Evolutionary conservation across 805 yeast species (phyloP).

Genomic region (Naumovozyma castellii): DNA sequence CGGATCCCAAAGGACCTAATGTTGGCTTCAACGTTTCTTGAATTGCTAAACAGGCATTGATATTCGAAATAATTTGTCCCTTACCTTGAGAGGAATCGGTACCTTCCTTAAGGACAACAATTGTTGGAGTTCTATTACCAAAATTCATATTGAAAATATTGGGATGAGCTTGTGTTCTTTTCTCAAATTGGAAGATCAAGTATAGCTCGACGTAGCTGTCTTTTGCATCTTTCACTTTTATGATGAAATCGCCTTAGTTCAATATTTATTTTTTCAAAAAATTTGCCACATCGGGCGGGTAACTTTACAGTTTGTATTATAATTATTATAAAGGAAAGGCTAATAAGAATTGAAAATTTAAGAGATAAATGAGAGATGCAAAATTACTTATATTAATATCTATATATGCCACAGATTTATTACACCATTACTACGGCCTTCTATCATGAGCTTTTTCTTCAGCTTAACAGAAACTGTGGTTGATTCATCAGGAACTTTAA

Average conservation of each 20-base stretch:
- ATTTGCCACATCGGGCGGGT: neutral
- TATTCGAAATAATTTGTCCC: constrained; percentile 90
- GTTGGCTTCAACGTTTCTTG: constrained; percentile 94
- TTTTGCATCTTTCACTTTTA: neutral
- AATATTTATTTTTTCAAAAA: too few relatives aligned
- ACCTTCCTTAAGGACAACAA: constrained; percentile 95
- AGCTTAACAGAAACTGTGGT: constrained; percentile 56
- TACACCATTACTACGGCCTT: constrained; percentile 51
- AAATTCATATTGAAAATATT: constrained; percentile 52
- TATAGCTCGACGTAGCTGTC: neutral
- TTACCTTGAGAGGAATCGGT: constrained; percentile 95
- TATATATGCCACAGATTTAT: constrained; percentile 45
- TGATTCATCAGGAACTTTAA: constrained; percentile 42
- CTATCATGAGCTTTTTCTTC: constrained; percentile 56
- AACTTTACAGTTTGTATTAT: too few relatives aligned
- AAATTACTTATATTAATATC: too few relatives aligned
- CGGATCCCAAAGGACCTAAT: constrained; percentile 95
- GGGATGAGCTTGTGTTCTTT: neutral
- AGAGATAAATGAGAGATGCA: too few relatives aligned
- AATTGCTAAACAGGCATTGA: constrained; percentile 93
- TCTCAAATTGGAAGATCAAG: neutral
- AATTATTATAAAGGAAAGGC: neutral
- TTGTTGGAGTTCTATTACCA: constrained; percentile 93
- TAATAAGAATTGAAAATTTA: too few relatives aligned
- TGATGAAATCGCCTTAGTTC: too few relatives aligned